These are phyloP conservation scores for Syncephalastrum racemosum DNA, from an alignment of 371 early-diverging fungal genomes.

Conservation along the genomic window DNA sequence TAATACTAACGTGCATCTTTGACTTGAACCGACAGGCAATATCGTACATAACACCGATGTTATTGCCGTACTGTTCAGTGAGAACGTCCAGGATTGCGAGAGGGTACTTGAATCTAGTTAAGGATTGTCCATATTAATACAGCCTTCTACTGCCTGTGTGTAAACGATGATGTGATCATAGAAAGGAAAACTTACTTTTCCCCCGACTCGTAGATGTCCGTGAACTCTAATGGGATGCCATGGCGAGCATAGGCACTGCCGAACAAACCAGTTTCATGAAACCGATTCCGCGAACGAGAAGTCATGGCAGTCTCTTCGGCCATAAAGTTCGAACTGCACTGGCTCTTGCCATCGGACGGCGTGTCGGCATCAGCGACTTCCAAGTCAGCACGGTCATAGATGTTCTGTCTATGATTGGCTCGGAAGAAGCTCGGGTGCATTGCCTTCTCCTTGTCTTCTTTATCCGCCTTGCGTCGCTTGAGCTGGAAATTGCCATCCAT, in stretches of 20 bases:
- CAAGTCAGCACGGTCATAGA: no score
- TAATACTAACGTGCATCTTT: no score
- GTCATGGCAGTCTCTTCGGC: not conserved
- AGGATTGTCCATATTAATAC: constrained; percentile 1
- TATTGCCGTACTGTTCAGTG: not conserved
- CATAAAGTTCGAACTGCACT: no score
- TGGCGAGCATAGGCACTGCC: constrained; percentile 5
- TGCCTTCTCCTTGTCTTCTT: constrained; percentile 1
- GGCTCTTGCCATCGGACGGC: no score
- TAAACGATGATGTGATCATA: no score
- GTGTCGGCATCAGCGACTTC: no score
- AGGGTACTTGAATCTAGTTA: constrained; percentile 2
- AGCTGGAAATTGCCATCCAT: constrained; percentile 8
- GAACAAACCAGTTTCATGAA: constrained; percentile 9
- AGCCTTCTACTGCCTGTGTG: no score
- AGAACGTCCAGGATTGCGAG: constrained; percentile 1
- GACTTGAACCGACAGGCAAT: constrained; percentile 4
- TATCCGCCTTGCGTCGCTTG: not conserved
- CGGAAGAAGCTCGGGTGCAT: not conserved
- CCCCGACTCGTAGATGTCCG: not conserved
- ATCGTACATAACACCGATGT: constrained; percentile 6
- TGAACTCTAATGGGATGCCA: constrained; percentile 8
- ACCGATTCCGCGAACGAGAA: not conserved
- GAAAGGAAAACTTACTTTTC: constrained; percentile 1
- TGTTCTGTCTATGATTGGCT: not conserved